Evolutionary conservation across 345 rosid genomes (phyloP), one percentile per base, ranked within the genome.

Genomic region (Ceriops tagal): DNA sequence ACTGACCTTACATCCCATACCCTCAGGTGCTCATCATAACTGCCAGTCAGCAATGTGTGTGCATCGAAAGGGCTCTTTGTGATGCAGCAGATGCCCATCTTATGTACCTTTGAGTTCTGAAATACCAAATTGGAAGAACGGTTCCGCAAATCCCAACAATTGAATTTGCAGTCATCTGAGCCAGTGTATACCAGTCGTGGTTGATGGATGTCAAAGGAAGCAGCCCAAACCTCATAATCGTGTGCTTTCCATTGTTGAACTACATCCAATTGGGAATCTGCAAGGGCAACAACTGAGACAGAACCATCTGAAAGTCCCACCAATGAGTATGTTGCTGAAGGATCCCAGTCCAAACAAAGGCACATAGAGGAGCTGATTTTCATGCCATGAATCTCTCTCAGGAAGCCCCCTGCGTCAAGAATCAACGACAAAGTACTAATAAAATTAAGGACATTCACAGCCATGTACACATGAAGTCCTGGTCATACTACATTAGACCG

Each of bases 81-180:
- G 27, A 90, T 82, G 75, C 91, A 92, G 70, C 92, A 90, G 71
- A 89, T 83, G 28, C 98, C 99, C 96, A 92, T 90, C 61, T 76
- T 88, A 60, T 95, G 97, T 31, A 56, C 84, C 77, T 81, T 90
- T 15, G 91, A 84, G 61, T 88, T 85, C 66, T 73, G 83, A 70
- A 95, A 92, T 53, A 76, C 96, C 62, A 32, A 59, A 61, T 66
- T 70, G 5, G 78, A 71, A 0, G 89, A 86, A 65, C 53, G 53
- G 47, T 80, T 89, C 37, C 93, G 75, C 60, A 83, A 60, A 85
- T 93, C 96, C 93, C 93, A 90, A 69, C 96, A 85, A 66, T 83
- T 77, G 78, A 92, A 88, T 71, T 87, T 95, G 79, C 96, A 92
- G 82, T 95, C 98, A 82, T 95, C 98, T 0, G 97, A 86, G 46